These are phyloP conservation scores for Chaetoceros tenuissimus DNA, from an alignment of 108 stramenopile species.

Conservation along the genomic window DNA sequence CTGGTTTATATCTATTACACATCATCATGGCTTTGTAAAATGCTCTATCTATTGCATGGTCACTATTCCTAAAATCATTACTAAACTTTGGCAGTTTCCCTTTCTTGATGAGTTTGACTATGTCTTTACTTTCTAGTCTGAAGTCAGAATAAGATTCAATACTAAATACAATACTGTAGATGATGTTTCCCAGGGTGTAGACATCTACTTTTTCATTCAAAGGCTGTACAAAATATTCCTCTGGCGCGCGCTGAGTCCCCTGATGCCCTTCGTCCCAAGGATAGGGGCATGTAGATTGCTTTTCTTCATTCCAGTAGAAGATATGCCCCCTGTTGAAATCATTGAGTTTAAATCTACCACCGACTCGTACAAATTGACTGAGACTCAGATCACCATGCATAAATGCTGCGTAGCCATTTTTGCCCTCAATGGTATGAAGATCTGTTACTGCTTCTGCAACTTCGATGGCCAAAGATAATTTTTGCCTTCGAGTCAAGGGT, in stretches of 20 bases:
- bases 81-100: slow-evolving; percentile 45
- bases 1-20: slow-evolving; percentile 38
- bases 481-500: neutral
- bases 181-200: slow-evolving; percentile 64
- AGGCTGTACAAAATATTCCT: slow-evolving; percentile 49
- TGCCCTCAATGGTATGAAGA: neutral
- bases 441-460: neutral
- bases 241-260: slow-evolving; percentile 34
- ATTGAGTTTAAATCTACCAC: slow-evolving; percentile 50
- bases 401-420: neutral
- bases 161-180: slow-evolving; percentile 41
- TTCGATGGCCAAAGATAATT: neutral
- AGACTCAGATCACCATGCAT: neutral
- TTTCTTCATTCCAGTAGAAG: slow-evolving; percentile 30
- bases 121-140: slow-evolving; percentile 7
- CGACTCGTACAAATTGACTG: slow-evolving; percentile 18
- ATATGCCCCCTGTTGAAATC: slow-evolving; percentile 87
- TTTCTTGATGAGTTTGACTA: slow-evolving; percentile 6
- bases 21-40: slow-evolving; percentile 40
- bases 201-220: slow-evolving; percentile 64
- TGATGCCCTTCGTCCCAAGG: neutral
- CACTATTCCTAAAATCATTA: slow-evolving; percentile 21
- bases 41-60: slow-evolving; percentile 33
- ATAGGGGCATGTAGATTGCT: slow-evolving; percentile 22
- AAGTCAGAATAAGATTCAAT: slow-evolving; percentile 34